These are phyloP conservation scores for Starmerella apicola DNA, from an alignment of 805 yeast genomes.

Conservation along the genomic window DNA sequence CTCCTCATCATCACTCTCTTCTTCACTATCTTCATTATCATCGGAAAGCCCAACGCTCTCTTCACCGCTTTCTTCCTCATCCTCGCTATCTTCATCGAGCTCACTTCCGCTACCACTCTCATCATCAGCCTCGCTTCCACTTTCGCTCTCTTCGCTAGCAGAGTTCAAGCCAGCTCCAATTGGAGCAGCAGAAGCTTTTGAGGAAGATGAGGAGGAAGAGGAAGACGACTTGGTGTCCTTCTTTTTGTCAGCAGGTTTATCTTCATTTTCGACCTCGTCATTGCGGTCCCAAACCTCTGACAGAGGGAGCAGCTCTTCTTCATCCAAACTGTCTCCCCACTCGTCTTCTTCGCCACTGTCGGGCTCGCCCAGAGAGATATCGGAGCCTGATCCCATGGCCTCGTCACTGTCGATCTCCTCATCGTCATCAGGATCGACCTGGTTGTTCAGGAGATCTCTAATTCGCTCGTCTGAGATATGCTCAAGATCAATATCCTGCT, in stretches of 20 bases:
- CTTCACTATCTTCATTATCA: conserved; percentile 22
- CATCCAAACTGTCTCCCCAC: conserved; percentile 66
- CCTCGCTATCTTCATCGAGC: conserved; percentile 1
- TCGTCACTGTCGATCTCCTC: conserved; percentile 68
- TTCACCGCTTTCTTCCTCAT: background rate
- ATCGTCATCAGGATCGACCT: conserved; percentile 28
- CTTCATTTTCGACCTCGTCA: conserved; percentile 33
- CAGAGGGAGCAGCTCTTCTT: conserved; percentile 56
- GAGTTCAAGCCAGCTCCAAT: no score
- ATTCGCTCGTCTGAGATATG: conserved; percentile 26
- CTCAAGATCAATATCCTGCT: conserved; percentile 27
- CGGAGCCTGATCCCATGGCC: conserved; percentile 70
- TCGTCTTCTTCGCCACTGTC: conserved; percentile 42
- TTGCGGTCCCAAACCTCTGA: conserved; percentile 88
- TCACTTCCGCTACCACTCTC: background rate
- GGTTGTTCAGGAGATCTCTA: conserved; percentile 22
- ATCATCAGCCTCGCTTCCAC: background rate
- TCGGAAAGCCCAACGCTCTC: conserved; percentile 2
- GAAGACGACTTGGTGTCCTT: background rate
- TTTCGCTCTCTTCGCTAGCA: conserved; percentile 12
- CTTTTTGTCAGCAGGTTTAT: conserved; percentile 1
- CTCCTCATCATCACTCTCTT: conserved; percentile 32
- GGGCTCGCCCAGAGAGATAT: conserved; percentile 42
- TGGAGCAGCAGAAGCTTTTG: no score
- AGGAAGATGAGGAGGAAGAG: no score